Conservation (phyloP, 1,139 yeast genomes). For the Geotrichum restrictum region DNA sequence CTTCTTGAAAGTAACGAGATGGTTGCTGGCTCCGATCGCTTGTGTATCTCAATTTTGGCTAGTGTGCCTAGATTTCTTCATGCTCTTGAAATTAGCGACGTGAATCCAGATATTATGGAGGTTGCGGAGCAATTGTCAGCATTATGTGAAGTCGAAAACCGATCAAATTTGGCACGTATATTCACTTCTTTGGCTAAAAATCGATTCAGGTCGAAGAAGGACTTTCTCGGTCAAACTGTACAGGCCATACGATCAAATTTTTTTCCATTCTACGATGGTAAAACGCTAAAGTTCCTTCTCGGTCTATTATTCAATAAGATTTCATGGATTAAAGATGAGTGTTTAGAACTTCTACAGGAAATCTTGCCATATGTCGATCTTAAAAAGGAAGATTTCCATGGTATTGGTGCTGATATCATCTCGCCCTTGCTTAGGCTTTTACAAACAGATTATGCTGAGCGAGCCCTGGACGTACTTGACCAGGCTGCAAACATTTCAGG, state of each 20-base stretch:
- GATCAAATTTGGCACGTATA: slow-evolving; percentile 65
- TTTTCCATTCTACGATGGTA: slow-evolving; percentile 74
- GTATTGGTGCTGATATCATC: slow-evolving; percentile 91
- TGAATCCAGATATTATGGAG: slow-evolving; percentile 37
- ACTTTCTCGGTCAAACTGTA: slow-evolving; percentile 77
- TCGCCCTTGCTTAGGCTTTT: slow-evolving; percentile 81
- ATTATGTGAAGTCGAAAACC: slow-evolving; percentile 57
- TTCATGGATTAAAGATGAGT: slow-evolving; percentile 75
- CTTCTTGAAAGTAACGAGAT: slow-evolving; percentile 65
- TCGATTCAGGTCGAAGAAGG: slow-evolving; percentile 82
- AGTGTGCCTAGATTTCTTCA: slow-evolving; percentile 82
- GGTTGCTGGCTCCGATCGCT: slow-evolving; percentile 66
- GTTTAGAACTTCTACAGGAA: slow-evolving; percentile 68
- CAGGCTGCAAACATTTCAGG: slow-evolving; percentile 84
- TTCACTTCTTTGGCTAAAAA: slow-evolving; percentile 71
- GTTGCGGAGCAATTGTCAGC: slow-evolving; percentile 43
- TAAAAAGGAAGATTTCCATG: slow-evolving; percentile 72
- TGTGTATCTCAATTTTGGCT: slow-evolving; percentile 68
- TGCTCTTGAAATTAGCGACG: slow-evolving; percentile 59
- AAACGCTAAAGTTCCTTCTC: slow-evolving; percentile 65
- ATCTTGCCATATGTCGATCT: slow-evolving; percentile 76
- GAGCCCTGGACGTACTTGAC: slow-evolving; percentile 84
- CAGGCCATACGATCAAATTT: slow-evolving; percentile 62
- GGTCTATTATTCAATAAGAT: slow-evolving; percentile 75
- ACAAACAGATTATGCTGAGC: slow-evolving; percentile 81